These are phyloP conservation scores for Tuber microsphaerosporum DNA, from an alignment of 495 filamentous ascomycete genomes.

Conservation along the genomic window DNA sequence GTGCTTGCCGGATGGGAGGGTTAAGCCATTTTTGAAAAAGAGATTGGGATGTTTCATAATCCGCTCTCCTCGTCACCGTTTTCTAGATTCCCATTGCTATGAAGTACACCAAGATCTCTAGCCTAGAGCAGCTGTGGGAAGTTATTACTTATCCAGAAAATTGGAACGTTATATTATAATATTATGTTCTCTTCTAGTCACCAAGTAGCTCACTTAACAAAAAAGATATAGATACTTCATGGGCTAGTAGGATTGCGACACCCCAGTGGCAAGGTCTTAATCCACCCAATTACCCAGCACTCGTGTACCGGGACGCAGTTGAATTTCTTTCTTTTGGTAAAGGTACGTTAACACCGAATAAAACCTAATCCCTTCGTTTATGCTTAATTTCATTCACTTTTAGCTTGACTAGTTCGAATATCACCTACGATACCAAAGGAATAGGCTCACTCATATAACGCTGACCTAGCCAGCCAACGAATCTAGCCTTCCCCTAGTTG, in stretches of 20 bases:
- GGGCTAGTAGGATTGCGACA: background rate
- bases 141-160: background rate
- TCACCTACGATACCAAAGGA: too few species aligned
- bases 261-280: background rate
- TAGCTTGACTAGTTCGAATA: too few species aligned
- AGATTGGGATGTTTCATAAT: conserved; percentile 5
- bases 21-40: background rate
- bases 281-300: background rate
- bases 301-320: background rate
- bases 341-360: background rate
- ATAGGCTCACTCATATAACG: too few species aligned
- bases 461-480: too few species aligned
- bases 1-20: background rate
- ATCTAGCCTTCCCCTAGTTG: too few species aligned
- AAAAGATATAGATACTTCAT: background rate
- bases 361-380: background rate
- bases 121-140: background rate
- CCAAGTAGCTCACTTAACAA: background rate
- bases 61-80: conserved; percentile 3
- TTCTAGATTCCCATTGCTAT: conserved; percentile 2
- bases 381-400: too few species aligned
- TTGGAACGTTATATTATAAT: background rate
- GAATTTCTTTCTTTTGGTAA: background rate
- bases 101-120: background rate
- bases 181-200: background rate